phyloP scores from a whole-genome alignment of 2,329 filamentous ascomycete species.

The Hypoxylon sp. region DNA sequence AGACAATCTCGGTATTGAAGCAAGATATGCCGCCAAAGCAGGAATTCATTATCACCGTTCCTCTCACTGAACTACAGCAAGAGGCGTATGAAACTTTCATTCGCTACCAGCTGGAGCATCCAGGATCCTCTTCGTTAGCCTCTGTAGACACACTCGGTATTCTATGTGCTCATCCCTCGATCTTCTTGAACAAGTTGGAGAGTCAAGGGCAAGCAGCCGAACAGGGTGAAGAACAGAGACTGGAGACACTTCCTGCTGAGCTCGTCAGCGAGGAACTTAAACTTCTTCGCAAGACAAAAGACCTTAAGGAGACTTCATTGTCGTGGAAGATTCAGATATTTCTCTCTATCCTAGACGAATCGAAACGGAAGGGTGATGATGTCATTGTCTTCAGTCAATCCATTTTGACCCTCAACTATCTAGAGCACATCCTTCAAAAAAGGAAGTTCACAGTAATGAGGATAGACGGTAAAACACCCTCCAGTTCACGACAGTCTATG shows the following conservation, averaged over 20 bases:
- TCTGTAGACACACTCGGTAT: slow-evolving; percentile 52
- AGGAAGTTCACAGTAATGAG: slow-evolving; percentile 61
- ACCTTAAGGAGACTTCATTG: slow-evolving; percentile 56
- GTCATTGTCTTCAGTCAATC: slow-evolving; percentile 83
- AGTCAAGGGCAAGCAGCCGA: slow-evolving; percentile 29
- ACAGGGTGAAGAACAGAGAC: not conserved
- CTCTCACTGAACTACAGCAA: slow-evolving; percentile 71
- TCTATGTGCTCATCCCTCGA: slow-evolving; percentile 62
- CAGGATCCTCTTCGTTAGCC: slow-evolving; percentile 46
- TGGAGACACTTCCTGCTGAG: slow-evolving; percentile 41
- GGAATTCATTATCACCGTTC: slow-evolving; percentile 82
- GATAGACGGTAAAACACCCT: slow-evolving; percentile 72
- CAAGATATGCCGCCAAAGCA: slow-evolving; percentile 76
- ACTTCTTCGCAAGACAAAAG: slow-evolving; percentile 49
- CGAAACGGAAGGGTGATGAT: slow-evolving; percentile 71
- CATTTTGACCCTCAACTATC: slow-evolving; percentile 72
- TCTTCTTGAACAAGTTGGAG: slow-evolving; percentile 53
- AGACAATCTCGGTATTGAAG: slow-evolving; percentile 71
- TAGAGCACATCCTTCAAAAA: slow-evolving; percentile 64
- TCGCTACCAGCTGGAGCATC: slow-evolving; percentile 25
- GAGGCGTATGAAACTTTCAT: slow-evolving; percentile 66
- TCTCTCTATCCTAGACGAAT: slow-evolving; percentile 73
- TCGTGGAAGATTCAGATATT: slow-evolving; percentile 77
- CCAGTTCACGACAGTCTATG: slow-evolving; percentile 65
- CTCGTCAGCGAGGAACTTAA: slow-evolving; percentile 46